Conservation (phyloP, 169 alveolate genomes). For the Eimeria praecox region DNA sequence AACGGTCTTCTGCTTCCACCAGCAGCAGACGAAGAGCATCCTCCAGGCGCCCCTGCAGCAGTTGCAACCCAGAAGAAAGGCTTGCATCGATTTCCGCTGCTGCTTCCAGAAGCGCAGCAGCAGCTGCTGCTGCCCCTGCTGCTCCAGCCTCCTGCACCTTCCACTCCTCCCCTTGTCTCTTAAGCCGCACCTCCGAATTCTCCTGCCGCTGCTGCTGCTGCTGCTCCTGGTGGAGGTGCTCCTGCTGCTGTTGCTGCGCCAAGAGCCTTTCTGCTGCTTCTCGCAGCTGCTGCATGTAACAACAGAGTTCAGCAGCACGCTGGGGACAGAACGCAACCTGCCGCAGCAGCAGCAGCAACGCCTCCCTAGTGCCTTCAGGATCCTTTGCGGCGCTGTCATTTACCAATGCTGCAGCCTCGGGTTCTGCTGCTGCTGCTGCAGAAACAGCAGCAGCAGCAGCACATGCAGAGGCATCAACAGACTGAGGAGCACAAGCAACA, state of each 20-base stretch:
- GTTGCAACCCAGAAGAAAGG: constrained; percentile 3
- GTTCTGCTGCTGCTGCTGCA: neutral
- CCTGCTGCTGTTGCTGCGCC: constrained; percentile 4
- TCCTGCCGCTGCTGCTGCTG: neutral
- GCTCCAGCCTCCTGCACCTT: neutral
- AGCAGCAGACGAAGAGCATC: neutral
- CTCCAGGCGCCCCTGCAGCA: constrained; percentile 28
- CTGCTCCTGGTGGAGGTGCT: neutral
- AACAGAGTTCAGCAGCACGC: constrained; percentile 23
- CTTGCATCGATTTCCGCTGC: neutral
- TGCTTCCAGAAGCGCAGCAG: constrained; percentile 35
- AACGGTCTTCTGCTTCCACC: neutral
- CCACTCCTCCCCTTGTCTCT: neutral
- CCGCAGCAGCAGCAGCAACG: neutral
- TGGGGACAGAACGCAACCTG: neutral
- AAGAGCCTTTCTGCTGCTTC: constrained; percentile 31
- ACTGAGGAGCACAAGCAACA: no score
- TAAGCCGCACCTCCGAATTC: neutral
- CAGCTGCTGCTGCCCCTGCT: neutral
- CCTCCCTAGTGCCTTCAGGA: neutral
- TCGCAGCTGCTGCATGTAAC: constrained; percentile 53
- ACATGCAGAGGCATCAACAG: neutral
- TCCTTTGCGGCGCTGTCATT: neutral
- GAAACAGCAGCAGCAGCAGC: neutral
- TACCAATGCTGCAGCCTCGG: constrained; percentile 2